Evolutionary conservation across 768 basidiomycete genomes (phyloP), one percentile per base, ranked within the genome.

Genomic region (Chiua virens): DNA sequence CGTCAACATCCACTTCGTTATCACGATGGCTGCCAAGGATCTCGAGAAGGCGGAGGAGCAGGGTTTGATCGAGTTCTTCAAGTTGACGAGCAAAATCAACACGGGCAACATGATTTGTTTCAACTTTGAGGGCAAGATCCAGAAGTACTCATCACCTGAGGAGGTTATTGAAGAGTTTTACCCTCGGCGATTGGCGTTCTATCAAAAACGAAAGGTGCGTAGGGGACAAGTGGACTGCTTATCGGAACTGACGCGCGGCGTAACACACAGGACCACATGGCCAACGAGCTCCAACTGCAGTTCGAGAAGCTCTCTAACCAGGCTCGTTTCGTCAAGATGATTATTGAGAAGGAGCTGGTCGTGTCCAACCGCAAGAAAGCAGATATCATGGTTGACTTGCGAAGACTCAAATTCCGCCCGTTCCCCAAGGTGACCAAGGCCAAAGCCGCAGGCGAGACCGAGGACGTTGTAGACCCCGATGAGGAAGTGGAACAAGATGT

Each of bases 61-160:
- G 64, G 96, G 96, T 4, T 73, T 99, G 28, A 61, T 85, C 28
- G 95, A 97, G 68, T 90, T 83, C 67, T 98, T 99, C 85, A 96
- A 93, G 71, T 74, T 98, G 54, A 83, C 83, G 14, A 71, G 79
- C 42, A 90, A 94, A 68, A 72, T 99, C 68, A 88, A 79, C 68
- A 97, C 92, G 15, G 81, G 83, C 66, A 99, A 99, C 74, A 98
- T 99, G 97, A 97, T 98, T 17, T 94, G 92, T 71, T 99, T 99
- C 69, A 96, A 99, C 70, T 81, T 90, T 53, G 89, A 95, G 17
- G 87, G 92, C 59, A 97, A 96, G 75, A 96, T 99, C 73, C 92
- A 86, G 74, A 95, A 86, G 71, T 98, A 98, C 68, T 75, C 81
- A 17, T 80, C 85, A 1, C 83, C 97, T 0, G 97, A 98, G 65